A percentile compares a stretch with the other conserved stretches of the same genome.
These are phyloP conservation scores for Rhododendron molle DNA, from an alignment of 148 eudicot species.

Conservation along the genomic window DNA sequence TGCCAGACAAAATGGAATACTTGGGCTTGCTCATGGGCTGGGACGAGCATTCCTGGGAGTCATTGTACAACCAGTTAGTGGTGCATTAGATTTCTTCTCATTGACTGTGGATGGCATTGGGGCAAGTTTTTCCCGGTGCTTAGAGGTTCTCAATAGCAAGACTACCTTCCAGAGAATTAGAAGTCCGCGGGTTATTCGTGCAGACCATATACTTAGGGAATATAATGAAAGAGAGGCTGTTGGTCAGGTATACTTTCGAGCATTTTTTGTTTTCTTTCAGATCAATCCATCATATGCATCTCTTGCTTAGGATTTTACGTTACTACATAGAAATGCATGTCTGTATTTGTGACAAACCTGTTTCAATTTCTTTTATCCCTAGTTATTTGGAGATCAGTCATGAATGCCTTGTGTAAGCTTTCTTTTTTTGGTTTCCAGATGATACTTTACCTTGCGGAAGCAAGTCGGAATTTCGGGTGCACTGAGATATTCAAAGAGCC, in stretches of 20 bases:
- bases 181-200: conserved; percentile 82
- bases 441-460: conserved; percentile 93
- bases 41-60: conserved; percentile 90
- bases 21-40: conserved; percentile 97
- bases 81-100: conserved; percentile 94
- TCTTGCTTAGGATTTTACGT: not conserved
- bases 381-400: not conserved
- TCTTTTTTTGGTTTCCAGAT: conserved; percentile 49
- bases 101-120: conserved; percentile 97
- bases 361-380: not conserved
- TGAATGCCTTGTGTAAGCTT: not conserved
- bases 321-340: not conserved
- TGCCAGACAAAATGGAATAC: conserved; percentile 89
- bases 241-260: conserved; percentile 60
- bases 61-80: conserved; percentile 94
- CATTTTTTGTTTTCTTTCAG: not conserved
- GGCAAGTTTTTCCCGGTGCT: conserved; percentile 93
- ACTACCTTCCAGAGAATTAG: conserved; percentile 64
- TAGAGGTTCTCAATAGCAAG: conserved; percentile 80
- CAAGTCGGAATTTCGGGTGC: conserved; percentile 86
- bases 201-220: conserved; percentile 78
- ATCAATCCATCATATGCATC: not conserved
- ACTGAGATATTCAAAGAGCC: conserved; percentile 97
- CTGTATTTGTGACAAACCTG: not conserved
- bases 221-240: conserved; percentile 85